These are phyloP conservation scores for Austroboletus novae-zelandiae DNA, from an alignment of 1,284 basidiomycete species.

Conservation along the genomic window DNA sequence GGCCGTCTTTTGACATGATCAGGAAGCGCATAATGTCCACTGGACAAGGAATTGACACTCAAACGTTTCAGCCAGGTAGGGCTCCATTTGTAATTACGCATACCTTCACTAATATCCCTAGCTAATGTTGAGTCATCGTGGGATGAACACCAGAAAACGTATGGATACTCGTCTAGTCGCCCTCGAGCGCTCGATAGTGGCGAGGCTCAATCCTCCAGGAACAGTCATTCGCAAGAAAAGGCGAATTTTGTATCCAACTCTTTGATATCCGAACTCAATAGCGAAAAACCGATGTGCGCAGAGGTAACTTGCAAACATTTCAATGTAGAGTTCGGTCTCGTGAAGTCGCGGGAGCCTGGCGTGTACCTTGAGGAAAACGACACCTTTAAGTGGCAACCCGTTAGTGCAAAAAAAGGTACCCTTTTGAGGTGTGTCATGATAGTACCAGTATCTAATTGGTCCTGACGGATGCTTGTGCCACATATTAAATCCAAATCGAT, in stretches of 20 bases:
- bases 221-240: neutral
- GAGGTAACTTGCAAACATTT: neutral
- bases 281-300: neutral
- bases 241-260: neutral
- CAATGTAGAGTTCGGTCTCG: neutral
- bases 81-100: neutral
- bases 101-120: neutral
- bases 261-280: neutral
- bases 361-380: neutral
- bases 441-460: neutral
- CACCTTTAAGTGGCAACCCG: neutral
- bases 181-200: neutral
- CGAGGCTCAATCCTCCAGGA: neutral
- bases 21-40: neutral
- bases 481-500: no score
- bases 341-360: neutral
- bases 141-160: neutral
- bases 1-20: neutral
- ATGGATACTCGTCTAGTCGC: neutral
- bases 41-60: neutral
- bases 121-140: neutral
- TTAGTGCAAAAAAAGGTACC: neutral
- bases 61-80: neutral
- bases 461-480: no score
- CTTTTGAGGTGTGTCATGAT: neutral